These are phyloP conservation scores for Lepidium campestre DNA, from an alignment of 441 rosid genomes.

Conservation along the genomic window DNA sequence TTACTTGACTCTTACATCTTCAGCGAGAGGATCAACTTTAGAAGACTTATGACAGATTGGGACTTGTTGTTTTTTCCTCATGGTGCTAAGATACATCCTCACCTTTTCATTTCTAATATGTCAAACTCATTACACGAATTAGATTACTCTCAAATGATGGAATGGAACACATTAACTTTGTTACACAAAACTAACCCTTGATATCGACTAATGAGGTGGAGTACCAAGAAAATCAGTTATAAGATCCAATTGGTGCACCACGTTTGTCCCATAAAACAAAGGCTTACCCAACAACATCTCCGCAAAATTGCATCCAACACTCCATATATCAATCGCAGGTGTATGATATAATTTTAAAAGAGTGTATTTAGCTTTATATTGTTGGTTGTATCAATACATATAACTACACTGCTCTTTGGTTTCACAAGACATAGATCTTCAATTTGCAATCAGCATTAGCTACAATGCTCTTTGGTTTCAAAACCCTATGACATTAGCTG, in stretches of 20 bases:
- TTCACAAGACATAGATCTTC: constrained; percentile 97
- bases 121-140: neutral
- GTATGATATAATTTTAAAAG: constrained; percentile 57
- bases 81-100: constrained; percentile 90
- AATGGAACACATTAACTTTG: neutral
- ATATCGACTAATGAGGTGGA: constrained; percentile 72
- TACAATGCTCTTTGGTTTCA: constrained; percentile 94
- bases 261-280: constrained; percentile 95
- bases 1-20: constrained; percentile 34
- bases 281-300: constrained; percentile 96
- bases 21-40: constrained; percentile 87
- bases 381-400: constrained; percentile 2
- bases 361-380: constrained; percentile 1
- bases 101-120: constrained; percentile 99
- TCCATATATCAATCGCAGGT: constrained; percentile 98
- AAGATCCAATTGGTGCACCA: constrained; percentile 96
- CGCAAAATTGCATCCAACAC: constrained; percentile 99
- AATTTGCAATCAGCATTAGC: constrained; percentile 98
- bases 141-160: neutral
- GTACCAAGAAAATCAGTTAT: constrained; percentile 98
- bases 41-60: constrained; percentile 86
- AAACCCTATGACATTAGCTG: constrained; percentile 97
- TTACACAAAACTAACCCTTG: constrained; percentile 54
- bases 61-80: constrained; percentile 83
- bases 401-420: neutral